Percentiles rank a stretch among this genome's conserved stretches.
phyloP scores from a whole-genome alignment of 139 green algal species.

The Tetradesmus obliquus region DNA sequence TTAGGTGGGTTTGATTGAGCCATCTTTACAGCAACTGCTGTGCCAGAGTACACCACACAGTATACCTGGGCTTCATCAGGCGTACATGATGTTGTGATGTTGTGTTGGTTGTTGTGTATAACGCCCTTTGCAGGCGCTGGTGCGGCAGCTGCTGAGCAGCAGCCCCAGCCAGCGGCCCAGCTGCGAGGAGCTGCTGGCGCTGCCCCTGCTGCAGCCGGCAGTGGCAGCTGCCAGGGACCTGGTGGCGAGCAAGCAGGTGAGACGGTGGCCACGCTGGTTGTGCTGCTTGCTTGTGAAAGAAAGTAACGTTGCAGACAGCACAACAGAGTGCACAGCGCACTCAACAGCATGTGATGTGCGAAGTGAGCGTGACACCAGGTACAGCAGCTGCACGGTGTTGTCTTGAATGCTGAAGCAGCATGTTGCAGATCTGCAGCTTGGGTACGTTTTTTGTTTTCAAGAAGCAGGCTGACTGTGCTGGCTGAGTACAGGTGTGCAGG shows the following conservation, averaged over 20 bases:
- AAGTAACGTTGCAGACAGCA: too few relatives aligned
- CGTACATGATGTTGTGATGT: background rate
- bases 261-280: too few relatives aligned
- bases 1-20: background rate
- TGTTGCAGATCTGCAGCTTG: too few relatives aligned
- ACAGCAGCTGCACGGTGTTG: background rate
- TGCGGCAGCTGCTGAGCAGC: constrained; percentile 21
- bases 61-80: too few relatives aligned
- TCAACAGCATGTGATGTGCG: background rate
- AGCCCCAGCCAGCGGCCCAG: constrained; percentile 3
- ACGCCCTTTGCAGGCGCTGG: background rate
- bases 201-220: background rate
- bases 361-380: background rate
- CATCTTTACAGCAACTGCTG: background rate
- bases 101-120: background rate
- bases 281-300: too few relatives aligned
- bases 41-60: background rate
- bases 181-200: background rate
- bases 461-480: too few relatives aligned
- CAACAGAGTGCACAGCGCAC: background rate
- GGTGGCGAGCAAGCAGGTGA: background rate
- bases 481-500: too few relatives aligned
- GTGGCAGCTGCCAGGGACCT: background rate
- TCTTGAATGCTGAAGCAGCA: background rate
- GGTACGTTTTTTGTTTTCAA: too few relatives aligned